Evolutionary conservation across 2,329 filamentous ascomycete genomes (phyloP), one percentile per base, ranked within the genome.

Genomic region (Scedosporium aurantiacum): DNA sequence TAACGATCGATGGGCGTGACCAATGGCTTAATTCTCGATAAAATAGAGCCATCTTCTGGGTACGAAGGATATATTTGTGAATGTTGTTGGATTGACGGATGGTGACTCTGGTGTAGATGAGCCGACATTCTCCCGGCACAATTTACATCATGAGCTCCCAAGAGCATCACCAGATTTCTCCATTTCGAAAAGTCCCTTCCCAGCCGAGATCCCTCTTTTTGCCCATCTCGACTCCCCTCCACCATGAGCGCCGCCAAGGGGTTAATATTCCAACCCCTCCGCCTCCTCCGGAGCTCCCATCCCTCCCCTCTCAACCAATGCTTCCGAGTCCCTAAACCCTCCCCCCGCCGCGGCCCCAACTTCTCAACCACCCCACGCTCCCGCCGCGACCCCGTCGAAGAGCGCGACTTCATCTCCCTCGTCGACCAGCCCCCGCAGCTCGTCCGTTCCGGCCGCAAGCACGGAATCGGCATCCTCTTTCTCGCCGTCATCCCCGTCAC

Each of bases 401-500:
- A 91, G 70, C 88, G 90, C 1, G 81, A 81, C 70, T 97, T 95
- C 77, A 81, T 84, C 63, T 96, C 91, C 6, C 86, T 96, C 65
- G 83, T 97, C 66, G 64, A 99, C 76, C 87, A 89, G 63, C 91
- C 93, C 1, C 84, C 92, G 0, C 82, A 84, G 66, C 83, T 97
- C 40, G 87, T 97, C 43, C 89, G 91, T 55, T 78, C 85, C 1
- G 86, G 89, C 58, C 82, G 84, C 67, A 78, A 75, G 43, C 91
- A 97, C 77, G 90, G 90, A 1, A 86, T 87, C 0, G 91, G 91
- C 0, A 80, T 96, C 8, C 84, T 94, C 41, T 79, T 96, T 63
- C 82, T 96, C 10, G 90, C 90, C 47, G 76, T 96, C 60, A 97
- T 99, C 68, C 94, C 94, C 57, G 75, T 96, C 63, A 97, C 92